Base-by-base conservation (phyloP, 768 basidiomycete species). In the Russula emetica region DNA sequence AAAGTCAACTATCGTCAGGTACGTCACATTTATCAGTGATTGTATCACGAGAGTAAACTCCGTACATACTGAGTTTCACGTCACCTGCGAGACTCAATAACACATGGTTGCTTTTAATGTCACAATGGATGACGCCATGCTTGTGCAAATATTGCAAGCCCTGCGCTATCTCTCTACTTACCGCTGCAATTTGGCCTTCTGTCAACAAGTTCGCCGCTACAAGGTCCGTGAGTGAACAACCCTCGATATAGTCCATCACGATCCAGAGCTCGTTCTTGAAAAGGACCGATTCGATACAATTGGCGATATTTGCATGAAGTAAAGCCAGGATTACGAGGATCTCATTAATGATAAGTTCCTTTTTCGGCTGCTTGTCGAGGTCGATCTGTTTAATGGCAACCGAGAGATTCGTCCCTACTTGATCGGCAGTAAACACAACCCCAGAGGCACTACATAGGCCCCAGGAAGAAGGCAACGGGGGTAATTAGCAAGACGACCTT, bases 311-410 rank as follows among this genome's bases (percentile, higher is more conserved):
- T 20, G 94, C 94, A 74, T 98, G 95, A 38, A 92, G 83, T 20
- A 90, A 92, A 24, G 93, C 87, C 26, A 94, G 91, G 96, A 99
- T 98, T 72, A 98, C 96, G 68, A 99, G 85, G 69, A 98, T 98
- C 76, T 99, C 97, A 76, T 99, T 98, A 79, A 99, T 98, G 79
- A 99, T 98, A 55, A 99, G 82, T 73, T 98, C 96, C 76, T 98
- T 98, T 82, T 98, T 98, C 47, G 97, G 97, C 72, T 98, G 97
- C 78, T 98, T 97, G 76, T 98, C 95, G 32, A 99, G 82, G 80
- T 99, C 97, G 96, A 98, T 99, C 76, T 98, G 96, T 77, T 99
- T 99, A 83, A 99, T 99, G 45, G 97, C 97, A 36, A 98, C 97
- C 14, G 86, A 90, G 36, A 92, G 70, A 75, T 97, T 96, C 34